Evolutionary conservation across 352 stramenopile genomes (phyloP).

Genomic region (Globisporangium okanoganense): DNA sequence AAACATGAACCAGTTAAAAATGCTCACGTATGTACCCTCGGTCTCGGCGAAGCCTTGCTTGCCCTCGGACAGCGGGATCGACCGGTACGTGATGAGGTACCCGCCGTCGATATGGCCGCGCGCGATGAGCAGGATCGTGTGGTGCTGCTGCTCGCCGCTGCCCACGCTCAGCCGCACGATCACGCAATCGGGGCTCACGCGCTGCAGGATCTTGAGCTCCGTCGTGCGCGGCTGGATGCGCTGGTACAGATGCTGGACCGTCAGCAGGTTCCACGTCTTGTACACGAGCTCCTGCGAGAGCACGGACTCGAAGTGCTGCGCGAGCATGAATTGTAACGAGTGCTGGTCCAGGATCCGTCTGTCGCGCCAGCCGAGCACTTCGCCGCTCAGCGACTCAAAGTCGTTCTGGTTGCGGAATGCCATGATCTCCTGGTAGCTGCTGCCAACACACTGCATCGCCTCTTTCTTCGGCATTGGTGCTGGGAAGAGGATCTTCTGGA

Average conservation of each 20-base stretch:
- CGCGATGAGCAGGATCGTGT: slow-evolving; percentile 56
- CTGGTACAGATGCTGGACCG: slow-evolving; percentile 40
- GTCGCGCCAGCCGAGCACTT: slow-evolving; percentile 55
- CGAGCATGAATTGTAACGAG: slow-evolving; percentile 59
- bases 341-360: slow-evolving; percentile 32
- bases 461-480: slow-evolving; percentile 31
- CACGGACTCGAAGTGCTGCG: slow-evolving; percentile 47
- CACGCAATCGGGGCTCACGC: slow-evolving; percentile 53
- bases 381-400: slow-evolving; percentile 37
- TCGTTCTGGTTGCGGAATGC: slow-evolving; percentile 34
- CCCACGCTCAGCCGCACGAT: slow-evolving; percentile 51
- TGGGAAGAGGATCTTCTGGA: slow-evolving; percentile 46
- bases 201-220: slow-evolving; percentile 49
- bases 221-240: slow-evolving; percentile 60
- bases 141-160: slow-evolving; percentile 29
- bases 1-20: slow-evolving; percentile 81
- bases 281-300: slow-evolving; percentile 49
- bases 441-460: slow-evolving; percentile 42
- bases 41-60: slow-evolving; percentile 37
- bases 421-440: slow-evolving; percentile 65
- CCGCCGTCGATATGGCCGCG: slow-evolving; percentile 55
- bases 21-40: slow-evolving; percentile 53
- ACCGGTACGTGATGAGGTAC: slow-evolving; percentile 67
- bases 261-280: slow-evolving; percentile 68
- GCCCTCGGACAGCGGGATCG: slow-evolving; percentile 43